Conservation (phyloP, 2,329 filamentous ascomycete species). For the Colletotrichum tropicale region DNA sequence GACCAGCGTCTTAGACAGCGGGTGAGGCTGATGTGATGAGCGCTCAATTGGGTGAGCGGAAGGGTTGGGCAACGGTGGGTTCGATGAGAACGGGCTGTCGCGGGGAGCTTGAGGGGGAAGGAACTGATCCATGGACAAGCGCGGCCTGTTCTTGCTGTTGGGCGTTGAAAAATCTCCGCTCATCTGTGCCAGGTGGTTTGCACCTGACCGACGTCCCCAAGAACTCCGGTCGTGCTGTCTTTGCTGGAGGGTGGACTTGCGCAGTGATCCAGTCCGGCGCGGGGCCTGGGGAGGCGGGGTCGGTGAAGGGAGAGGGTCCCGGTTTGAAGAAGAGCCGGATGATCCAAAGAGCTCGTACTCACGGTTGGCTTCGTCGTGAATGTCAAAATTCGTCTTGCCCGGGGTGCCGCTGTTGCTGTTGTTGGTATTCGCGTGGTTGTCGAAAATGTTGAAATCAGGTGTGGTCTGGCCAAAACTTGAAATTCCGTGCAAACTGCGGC, state of each 20-base stretch:
- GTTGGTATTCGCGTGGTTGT: constrained; percentile 47
- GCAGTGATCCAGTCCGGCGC: constrained; percentile 76
- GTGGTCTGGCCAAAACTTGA: constrained; percentile 61
- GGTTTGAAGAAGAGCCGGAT: constrained; percentile 29
- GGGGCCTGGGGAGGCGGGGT: constrained; percentile 60
- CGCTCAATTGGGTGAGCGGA: constrained; percentile 55
- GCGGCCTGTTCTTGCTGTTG: constrained; percentile 65
- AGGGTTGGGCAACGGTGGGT: constrained; percentile 55
- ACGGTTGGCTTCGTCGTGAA: constrained; percentile 41
- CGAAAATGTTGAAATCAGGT: constrained; percentile 77
- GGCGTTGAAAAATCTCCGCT: constrained; percentile 61
- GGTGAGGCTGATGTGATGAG: constrained; percentile 69
- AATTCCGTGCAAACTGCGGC: constrained; percentile 83
- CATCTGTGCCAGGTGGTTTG: constrained; percentile 57
- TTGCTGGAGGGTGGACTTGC: constrained; percentile 88
- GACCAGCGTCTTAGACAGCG: constrained; percentile 84
- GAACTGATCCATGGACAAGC: constrained; percentile 81
- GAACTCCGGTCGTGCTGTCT: constrained; percentile 73
- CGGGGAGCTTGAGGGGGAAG: constrained; percentile 65
- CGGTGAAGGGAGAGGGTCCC: constrained; percentile 48
- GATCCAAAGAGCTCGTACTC: constrained; percentile 60
- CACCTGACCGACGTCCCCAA: constrained; percentile 64
- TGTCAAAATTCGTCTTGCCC: constrained; percentile 47
- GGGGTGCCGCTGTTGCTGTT: constrained; percentile 49
- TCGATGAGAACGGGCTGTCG: constrained; percentile 68